A percentile compares a stretch with the other conserved stretches of the same genome.
phyloP scores from a whole-genome alignment of 2,329 filamentous ascomycete genomes.

The Tolypocladium ovalisporum region DNA sequence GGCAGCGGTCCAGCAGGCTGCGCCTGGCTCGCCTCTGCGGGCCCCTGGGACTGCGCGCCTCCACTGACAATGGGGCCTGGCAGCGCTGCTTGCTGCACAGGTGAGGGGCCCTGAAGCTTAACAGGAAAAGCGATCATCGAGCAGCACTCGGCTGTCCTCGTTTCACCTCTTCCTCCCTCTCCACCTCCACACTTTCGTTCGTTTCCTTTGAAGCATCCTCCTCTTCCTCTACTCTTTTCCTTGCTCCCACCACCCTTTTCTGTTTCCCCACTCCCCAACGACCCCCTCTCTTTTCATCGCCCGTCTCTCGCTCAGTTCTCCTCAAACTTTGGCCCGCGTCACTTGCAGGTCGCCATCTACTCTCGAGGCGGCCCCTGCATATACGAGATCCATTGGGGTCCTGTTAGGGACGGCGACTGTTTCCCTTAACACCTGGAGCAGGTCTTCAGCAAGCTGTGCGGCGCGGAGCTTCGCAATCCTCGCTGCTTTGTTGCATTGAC shows the following conservation, averaged over 20 bases:
- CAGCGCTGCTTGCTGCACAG: neutral
- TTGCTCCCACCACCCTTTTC: constrained; percentile 3
- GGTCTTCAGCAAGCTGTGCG: constrained; percentile 7
- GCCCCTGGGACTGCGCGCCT: neutral
- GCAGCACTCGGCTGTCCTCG: neutral
- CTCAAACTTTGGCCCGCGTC: neutral
- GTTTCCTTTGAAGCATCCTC: neutral
- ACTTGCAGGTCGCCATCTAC: neutral
- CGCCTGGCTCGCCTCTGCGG: neutral
- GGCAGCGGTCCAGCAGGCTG: neutral
- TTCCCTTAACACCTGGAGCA: constrained; percentile 5
- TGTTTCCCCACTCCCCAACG: neutral
- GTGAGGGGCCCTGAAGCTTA: neutral
- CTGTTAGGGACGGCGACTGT: neutral
- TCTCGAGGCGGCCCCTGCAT: neutral
- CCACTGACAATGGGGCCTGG: neutral
- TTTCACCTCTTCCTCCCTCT: constrained; percentile 1
- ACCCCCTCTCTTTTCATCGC: neutral
- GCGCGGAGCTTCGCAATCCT: neutral
- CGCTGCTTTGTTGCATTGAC: neutral
- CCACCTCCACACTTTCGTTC: constrained; percentile 2
- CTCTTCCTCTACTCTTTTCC: neutral
- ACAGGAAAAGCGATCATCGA: neutral
- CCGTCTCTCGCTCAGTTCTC: constrained; percentile 1
- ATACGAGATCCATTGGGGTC: neutral